Conservation (phyloP, 164 flowering plant genomes). For the Taxillus chinensis region DNA sequence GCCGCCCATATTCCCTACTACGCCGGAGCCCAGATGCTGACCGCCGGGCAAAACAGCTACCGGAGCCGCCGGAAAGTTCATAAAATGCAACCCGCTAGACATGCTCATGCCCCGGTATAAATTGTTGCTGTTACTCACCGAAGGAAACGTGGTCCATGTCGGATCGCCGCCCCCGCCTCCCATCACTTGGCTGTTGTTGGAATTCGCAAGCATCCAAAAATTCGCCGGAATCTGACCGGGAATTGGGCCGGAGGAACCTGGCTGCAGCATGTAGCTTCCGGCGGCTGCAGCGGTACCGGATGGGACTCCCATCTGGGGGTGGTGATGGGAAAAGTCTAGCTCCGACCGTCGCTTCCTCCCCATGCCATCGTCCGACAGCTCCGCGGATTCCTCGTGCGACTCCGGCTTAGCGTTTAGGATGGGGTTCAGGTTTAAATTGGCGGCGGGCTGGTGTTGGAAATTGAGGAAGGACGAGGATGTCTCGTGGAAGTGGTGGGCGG, state of each 20-base stretch:
- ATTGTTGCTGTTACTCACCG: background rate
- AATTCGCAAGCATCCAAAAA: background rate
- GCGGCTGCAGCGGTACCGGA: no score
- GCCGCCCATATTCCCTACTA: background rate
- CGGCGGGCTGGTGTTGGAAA: no score
- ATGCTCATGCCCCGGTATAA: background rate
- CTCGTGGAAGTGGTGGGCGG: slow-evolving; percentile 22
- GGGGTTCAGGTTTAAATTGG: background rate
- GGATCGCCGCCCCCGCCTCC: background rate
- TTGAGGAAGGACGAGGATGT: background rate
- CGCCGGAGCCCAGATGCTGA: background rate
- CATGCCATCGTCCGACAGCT: background rate
- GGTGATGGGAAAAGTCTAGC: no score
- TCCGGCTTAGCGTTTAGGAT: background rate
- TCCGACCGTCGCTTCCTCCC: background rate
- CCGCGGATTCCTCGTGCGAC: background rate
- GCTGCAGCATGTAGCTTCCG: no score
- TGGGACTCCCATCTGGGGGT: no score
- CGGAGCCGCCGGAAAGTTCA: background rate
- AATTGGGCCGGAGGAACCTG: no score
- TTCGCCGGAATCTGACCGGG: background rate
- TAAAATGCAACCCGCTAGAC: background rate
- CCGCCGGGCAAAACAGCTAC: background rate
- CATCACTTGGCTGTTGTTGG: background rate
- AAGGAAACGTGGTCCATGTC: background rate